Percentiles rank a stretch among this genome's conserved stretches.
Evolutionary conservation across 2,329 filamentous ascomycete species (phyloP).

Genomic region (Stagonosporopsis vannaccii): DNA sequence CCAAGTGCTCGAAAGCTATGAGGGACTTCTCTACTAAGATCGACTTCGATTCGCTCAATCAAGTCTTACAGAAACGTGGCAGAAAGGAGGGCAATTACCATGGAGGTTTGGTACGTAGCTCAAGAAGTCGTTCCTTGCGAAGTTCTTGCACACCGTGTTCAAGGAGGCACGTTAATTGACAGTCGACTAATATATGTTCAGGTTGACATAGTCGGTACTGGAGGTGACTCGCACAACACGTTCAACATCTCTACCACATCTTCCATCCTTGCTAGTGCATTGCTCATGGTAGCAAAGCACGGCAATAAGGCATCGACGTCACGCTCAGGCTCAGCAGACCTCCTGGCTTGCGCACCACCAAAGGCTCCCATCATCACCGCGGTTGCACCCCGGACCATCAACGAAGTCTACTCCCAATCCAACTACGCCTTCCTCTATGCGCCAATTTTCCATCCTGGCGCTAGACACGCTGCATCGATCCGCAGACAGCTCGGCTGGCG

Average conservation of each 20-base stretch:
- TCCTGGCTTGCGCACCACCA: constrained; percentile 78
- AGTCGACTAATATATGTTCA: constrained; percentile 35
- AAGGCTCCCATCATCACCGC: constrained; percentile 76
- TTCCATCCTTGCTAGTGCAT: constrained; percentile 86
- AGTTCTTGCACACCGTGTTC: neutral
- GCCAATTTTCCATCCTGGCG: constrained; percentile 94
- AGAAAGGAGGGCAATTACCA: constrained; percentile 75
- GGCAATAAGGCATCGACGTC: constrained; percentile 96
- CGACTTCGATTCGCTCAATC: constrained; percentile 67
- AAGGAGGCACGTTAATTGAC: neutral
- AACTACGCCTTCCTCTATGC: constrained; percentile 98
- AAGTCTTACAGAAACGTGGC: constrained; percentile 66
- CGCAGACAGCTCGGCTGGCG: constrained; percentile 89
- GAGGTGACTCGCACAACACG: constrained; percentile 94
- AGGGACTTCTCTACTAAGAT: constrained; percentile 77
- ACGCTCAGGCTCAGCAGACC: constrained; percentile 92
- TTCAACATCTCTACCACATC: constrained; percentile 98
- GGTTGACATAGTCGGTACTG: constrained; percentile 96
- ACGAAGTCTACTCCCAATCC: constrained; percentile 74
- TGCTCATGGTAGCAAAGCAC: constrained; percentile 90
- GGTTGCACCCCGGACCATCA: constrained; percentile 74
- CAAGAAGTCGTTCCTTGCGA: neutral
- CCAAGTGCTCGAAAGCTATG: constrained; percentile 85
- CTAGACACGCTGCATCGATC: constrained; percentile 86
- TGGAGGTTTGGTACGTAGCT: constrained; percentile 77